Evolutionary conservation across 805 yeast genomes (phyloP).

Genomic region (Candida lessepsii): DNA sequence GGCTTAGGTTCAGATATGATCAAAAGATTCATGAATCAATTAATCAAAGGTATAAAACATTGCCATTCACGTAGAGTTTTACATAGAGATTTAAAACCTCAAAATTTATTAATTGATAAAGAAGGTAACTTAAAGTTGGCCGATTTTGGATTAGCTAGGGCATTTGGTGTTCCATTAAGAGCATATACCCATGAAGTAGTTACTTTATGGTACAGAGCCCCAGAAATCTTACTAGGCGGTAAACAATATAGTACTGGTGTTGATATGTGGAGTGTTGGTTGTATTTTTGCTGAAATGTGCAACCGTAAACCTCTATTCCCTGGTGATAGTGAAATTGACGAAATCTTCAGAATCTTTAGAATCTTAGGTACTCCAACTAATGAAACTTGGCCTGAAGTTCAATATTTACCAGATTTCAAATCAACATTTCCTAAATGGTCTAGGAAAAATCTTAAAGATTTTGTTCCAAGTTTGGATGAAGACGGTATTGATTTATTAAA

Average conservation of each 20-base stretch:
- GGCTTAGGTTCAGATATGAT: conserved; percentile 89
- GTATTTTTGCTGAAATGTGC: conserved; percentile 97
- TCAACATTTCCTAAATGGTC: conserved; percentile 91
- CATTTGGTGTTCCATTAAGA: conserved; percentile 94
- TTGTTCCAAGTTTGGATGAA: conserved; percentile 75
- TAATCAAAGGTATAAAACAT: conserved; percentile 85
- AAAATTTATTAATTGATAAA: conserved; percentile 88
- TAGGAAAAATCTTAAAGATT: conserved; percentile 64
- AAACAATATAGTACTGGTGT: conserved; percentile 97
- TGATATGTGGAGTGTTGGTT: conserved; percentile 98
- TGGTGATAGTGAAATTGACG: conserved; percentile 97
- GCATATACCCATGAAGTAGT: conserved; percentile 98
- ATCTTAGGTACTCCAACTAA: conserved; percentile 93
- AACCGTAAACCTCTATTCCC: conserved; percentile 94
- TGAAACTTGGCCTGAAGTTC: conserved; percentile 92
- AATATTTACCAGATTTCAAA: conserved; percentile 87
- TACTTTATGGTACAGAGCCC: conserved; percentile 96
- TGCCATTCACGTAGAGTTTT: conserved; percentile 93
- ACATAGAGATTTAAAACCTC: conserved; percentile 96
- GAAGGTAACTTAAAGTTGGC: conserved; percentile 84
- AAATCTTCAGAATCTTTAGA: conserved; percentile 89
- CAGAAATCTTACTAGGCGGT: conserved; percentile 93
- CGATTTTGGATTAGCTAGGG: conserved; percentile 92
- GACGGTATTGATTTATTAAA: conserved; percentile 83
- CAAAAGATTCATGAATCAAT: conserved; percentile 88